A percentile compares a stretch with the other conserved stretches of the same genome.
phyloP scores from a whole-genome alignment of 139 green algal genomes.

The Penium margaritaceum region DNA sequence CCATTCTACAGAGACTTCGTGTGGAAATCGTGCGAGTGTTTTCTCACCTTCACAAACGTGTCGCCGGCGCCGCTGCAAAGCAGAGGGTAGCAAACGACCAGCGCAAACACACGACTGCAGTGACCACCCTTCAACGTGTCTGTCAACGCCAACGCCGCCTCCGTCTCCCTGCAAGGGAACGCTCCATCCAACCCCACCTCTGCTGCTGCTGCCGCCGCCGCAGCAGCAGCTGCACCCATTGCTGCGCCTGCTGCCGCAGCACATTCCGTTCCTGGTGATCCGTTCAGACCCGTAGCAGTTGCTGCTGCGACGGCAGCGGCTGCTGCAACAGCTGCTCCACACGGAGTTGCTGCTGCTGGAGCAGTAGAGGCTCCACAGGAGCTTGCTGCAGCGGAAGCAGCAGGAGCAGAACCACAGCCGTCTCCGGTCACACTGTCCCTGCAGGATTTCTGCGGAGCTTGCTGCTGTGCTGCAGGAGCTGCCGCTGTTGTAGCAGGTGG shows the following conservation, averaged over 20 bases:
- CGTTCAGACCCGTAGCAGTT: too few species aligned
- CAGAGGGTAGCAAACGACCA: slow-evolving; percentile 13
- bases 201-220: neutral
- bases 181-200: neutral
- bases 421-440: too few species aligned
- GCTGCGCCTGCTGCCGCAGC: slow-evolving; percentile 4
- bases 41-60: slow-evolving; percentile 40
- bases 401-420: slow-evolving; percentile 5
- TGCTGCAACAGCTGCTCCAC: too few species aligned
- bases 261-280: too few species aligned
- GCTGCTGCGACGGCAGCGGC: too few species aligned
- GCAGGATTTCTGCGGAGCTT: too few species aligned
- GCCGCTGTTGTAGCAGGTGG: too few species aligned
- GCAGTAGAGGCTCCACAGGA: too few species aligned
- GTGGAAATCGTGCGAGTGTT: too few species aligned
- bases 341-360: too few species aligned
- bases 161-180: slow-evolving; percentile 8
- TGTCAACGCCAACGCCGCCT: slow-evolving; percentile 33
- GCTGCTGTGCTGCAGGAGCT: too few species aligned
- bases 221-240: slow-evolving; percentile 5
- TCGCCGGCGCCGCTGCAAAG: slow-evolving; percentile 43
- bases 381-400: neutral
- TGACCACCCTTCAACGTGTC: slow-evolving; percentile 24
- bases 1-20: too few species aligned
- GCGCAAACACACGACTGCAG: slow-evolving; percentile 36